A percentile compares a stretch with the other conserved stretches of the same genome.
These are phyloP conservation scores for Tricholoma sp. DNA, from an alignment of 768 basidiomycete genomes.

Conservation along the genomic window DNA sequence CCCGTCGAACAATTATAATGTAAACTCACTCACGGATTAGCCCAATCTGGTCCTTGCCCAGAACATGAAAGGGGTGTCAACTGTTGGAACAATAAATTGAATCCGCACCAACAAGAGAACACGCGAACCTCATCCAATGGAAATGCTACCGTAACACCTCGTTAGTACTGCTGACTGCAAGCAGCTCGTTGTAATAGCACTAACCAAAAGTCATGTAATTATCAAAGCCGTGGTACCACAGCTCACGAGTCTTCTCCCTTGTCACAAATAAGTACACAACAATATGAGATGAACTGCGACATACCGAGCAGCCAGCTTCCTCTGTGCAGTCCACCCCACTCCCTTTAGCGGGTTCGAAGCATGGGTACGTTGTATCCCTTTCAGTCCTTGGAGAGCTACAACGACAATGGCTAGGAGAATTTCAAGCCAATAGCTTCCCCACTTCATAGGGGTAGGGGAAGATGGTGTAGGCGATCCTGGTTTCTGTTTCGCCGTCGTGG, in stretches of 20 bases:
- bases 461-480: not conserved
- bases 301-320: constrained; percentile 54
- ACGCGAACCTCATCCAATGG: constrained; percentile 72
- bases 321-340: constrained; percentile 49
- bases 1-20: not conserved
- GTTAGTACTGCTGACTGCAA: too few relatives aligned
- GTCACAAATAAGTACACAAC: not conserved
- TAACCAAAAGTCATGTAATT: constrained; percentile 83
- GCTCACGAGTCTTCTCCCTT: constrained; percentile 68
- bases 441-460: constrained; percentile 33
- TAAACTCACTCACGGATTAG: constrained; percentile 57
- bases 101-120: not conserved
- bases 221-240: constrained; percentile 90
- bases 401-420: constrained; percentile 37
- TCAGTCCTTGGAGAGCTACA: constrained; percentile 28
- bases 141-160: constrained; percentile 49
- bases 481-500: constrained; percentile 22
- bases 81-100: constrained; percentile 31
- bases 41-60: constrained; percentile 85
- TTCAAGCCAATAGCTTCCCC: constrained; percentile 49
- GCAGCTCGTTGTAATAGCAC: constrained; percentile 7
- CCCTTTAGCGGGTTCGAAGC: constrained; percentile 28
- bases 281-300: constrained; percentile 12
- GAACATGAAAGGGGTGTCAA: constrained; percentile 86
- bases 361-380: constrained; percentile 27